Evolutionary conservation across 768 basidiomycete species (phyloP).

Genomic region (Hericium alpestre): DNA sequence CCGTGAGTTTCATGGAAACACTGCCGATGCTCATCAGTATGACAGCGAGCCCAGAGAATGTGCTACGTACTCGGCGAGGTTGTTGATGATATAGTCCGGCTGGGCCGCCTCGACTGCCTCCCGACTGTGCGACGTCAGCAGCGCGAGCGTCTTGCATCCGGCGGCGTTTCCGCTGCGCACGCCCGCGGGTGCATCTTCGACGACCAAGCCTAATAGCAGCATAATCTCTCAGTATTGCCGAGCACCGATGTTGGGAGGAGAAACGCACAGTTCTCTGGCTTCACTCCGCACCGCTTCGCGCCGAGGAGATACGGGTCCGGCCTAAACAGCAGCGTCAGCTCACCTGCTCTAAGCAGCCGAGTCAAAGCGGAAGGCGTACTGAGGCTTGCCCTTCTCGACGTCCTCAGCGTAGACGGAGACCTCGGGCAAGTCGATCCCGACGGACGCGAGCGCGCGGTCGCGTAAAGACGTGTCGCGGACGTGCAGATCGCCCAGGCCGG

Average conservation of each 20-base stretch:
- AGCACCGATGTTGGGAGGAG: not conserved
- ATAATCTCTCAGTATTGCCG: not conserved
- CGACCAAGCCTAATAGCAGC: slow-evolving; percentile 51
- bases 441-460: slow-evolving; percentile 57
- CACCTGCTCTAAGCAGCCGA: slow-evolving; percentile 39
- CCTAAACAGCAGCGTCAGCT: slow-evolving; percentile 20
- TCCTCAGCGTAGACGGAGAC: slow-evolving; percentile 79
- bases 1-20: not conserved
- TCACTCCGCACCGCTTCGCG: slow-evolving; percentile 57
- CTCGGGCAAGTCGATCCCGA: slow-evolving; percentile 59
- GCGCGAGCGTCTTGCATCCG: slow-evolving; percentile 74
- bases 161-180: slow-evolving; percentile 70
- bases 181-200: slow-evolving; percentile 88
- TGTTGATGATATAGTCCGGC: slow-evolving; percentile 59
- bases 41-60: not conserved
- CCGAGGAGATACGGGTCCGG: slow-evolving; percentile 90
- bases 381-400: slow-evolving; percentile 74
- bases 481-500: slow-evolving; percentile 85
- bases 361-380: slow-evolving; percentile 24
- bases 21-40: not conserved
- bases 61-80: slow-evolving; percentile 41
- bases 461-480: slow-evolving; percentile 71
- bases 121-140: slow-evolving; percentile 71
- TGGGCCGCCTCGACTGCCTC: slow-evolving; percentile 53
- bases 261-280: slow-evolving; percentile 44